Conservation (phyloP, 1,284 basidiomycete species). For the Takashimella tepidaria region DNA sequence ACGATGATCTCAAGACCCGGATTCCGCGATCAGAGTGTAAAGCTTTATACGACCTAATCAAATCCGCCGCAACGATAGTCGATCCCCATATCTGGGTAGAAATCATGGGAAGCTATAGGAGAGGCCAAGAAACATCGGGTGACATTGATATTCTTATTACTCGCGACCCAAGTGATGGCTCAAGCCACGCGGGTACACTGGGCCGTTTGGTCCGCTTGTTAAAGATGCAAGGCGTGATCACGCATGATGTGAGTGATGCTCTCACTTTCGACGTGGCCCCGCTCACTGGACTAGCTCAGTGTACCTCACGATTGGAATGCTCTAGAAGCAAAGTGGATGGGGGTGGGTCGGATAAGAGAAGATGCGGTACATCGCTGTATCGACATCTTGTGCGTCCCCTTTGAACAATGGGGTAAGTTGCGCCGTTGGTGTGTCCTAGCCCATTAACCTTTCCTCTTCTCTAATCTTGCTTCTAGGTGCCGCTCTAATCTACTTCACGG, state of each 20-base stretch:
- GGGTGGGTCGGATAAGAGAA: slow-evolving; percentile 57
- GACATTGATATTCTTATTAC: slow-evolving; percentile 88
- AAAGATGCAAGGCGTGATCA: slow-evolving; percentile 59
- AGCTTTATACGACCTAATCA: slow-evolving; percentile 65
- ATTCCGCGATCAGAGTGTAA: slow-evolving; percentile 78
- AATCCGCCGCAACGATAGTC: slow-evolving; percentile 61
- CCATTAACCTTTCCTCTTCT: no score
- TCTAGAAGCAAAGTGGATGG: slow-evolving; percentile 72
- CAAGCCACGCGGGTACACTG: slow-evolving; percentile 60
- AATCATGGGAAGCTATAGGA: slow-evolving; percentile 84
- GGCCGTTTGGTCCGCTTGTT: slow-evolving; percentile 56
- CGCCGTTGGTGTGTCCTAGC: no score
- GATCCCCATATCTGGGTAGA: slow-evolving; percentile 69
- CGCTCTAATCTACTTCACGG: slow-evolving; percentile 79
- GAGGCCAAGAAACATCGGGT: slow-evolving; percentile 71
- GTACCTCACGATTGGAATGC: slow-evolving; percentile 59
- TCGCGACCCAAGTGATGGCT: slow-evolving; percentile 63
- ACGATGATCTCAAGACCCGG: slow-evolving; percentile 64
- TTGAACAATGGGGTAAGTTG: slow-evolving; percentile 55
- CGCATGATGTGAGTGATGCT: slow-evolving; percentile 58
- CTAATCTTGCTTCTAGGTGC: no score
- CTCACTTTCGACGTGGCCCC: neutral
- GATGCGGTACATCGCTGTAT: slow-evolving; percentile 61
- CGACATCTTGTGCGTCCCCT: slow-evolving; percentile 72
- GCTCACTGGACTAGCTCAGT: slow-evolving; percentile 24